Evolutionary conservation across 306 rosid genomes (phyloP).

Genomic region (Lathyrus aphaca): DNA sequence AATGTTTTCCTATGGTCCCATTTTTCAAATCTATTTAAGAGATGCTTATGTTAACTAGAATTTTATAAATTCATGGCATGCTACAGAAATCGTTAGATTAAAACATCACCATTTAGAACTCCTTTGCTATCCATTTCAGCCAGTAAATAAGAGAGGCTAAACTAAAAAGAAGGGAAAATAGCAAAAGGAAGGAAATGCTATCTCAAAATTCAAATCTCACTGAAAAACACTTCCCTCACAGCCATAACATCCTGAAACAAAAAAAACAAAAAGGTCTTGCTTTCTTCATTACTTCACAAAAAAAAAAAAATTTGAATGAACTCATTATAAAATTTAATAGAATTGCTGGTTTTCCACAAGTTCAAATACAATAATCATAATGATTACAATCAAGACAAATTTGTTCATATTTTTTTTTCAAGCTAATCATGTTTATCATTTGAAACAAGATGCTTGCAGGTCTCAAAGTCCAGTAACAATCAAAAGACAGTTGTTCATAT

Average conservation of each 20-base stretch:
- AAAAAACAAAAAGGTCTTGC: constrained; percentile 3
- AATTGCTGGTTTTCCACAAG: neutral
- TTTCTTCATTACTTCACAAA: constrained; percentile 8
- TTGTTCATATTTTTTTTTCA: neutral
- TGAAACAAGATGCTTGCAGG: constrained; percentile 15
- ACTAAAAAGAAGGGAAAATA: neutral
- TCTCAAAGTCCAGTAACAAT: neutral
- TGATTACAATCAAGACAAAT: constrained; percentile 18
- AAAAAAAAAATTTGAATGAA: neutral
- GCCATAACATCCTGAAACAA: neutral
- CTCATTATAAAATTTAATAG: neutral
- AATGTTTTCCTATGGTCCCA: constrained; percentile 1
- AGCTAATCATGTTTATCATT: neutral
- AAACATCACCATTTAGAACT: constrained; percentile 16
- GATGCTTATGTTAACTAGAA: constrained; percentile 5
- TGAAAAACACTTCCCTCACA: constrained; percentile 11
- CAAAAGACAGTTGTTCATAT: neutral
- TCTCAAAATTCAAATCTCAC: neutral
- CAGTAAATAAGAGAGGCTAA: neutral
- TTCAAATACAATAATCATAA: constrained; percentile 15
- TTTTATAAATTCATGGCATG: neutral
- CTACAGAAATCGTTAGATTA: constrained; percentile 2
- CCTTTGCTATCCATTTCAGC: constrained; percentile 25
- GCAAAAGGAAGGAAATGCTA: neutral
- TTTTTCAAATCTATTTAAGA: constrained; percentile 5